These are phyloP conservation scores for Corynespora cassiicola DNA, from an alignment of 2,329 filamentous ascomycete species.

Conservation along the genomic window DNA sequence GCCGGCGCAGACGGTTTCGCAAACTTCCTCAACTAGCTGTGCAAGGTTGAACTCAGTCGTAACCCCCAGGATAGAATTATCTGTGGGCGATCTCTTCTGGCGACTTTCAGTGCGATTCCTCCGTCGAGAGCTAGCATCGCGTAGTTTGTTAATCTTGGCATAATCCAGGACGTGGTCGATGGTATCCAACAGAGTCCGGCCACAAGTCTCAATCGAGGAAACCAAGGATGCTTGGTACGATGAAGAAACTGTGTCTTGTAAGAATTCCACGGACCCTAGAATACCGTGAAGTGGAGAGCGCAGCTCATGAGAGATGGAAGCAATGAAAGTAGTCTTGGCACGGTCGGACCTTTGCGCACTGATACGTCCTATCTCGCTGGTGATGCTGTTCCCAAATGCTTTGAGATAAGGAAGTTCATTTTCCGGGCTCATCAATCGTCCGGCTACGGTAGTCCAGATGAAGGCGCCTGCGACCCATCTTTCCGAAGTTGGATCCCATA, in stretches of 20 bases:
- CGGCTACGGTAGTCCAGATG: slow-evolving; percentile 40
- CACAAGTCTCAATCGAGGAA: slow-evolving; percentile 43
- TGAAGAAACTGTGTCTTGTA: slow-evolving; percentile 34
- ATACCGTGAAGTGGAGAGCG: slow-evolving; percentile 68
- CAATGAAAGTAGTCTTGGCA: slow-evolving; percentile 50
- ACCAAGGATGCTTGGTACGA: slow-evolving; percentile 50
- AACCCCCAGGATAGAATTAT: slow-evolving; percentile 37
- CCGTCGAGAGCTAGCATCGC: slow-evolving; percentile 23
- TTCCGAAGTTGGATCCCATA: slow-evolving; percentile 43
- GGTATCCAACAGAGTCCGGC: slow-evolving; percentile 47
- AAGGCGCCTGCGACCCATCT: slow-evolving; percentile 41
- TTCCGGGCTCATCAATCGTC: slow-evolving; percentile 36
- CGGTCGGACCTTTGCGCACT: slow-evolving; percentile 39
- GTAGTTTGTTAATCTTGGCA: slow-evolving; percentile 44
- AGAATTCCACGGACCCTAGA: slow-evolving; percentile 51
- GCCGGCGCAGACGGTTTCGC: slow-evolving; percentile 61
- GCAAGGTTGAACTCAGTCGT: slow-evolving; percentile 38
- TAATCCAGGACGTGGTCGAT: slow-evolving; percentile 48
- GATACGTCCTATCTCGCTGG: slow-evolving; percentile 37
- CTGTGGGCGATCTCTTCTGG: slow-evolving; percentile 30
- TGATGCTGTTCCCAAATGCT: slow-evolving; percentile 43
- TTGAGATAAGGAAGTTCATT: slow-evolving; percentile 42
- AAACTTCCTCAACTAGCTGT: slow-evolving; percentile 56
- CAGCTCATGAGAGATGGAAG: slow-evolving; percentile 54
- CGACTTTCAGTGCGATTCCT: slow-evolving; percentile 24